phyloP scores from a whole-genome alignment of 371 early-diverging fungal species.

The Mucor lusitanicus region DNA sequence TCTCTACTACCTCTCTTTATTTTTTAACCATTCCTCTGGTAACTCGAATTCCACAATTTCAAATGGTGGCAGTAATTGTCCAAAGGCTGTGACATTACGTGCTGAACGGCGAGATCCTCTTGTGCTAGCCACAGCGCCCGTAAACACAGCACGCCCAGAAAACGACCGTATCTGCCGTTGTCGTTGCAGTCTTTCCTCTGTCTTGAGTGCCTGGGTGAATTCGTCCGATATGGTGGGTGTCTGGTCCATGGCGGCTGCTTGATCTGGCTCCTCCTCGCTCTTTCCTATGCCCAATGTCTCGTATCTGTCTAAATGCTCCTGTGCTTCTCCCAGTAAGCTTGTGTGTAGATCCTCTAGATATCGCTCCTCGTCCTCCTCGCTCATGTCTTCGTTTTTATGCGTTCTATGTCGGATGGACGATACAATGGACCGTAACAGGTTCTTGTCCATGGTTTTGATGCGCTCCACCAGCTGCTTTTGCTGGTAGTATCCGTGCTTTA shows the following conservation, averaged over 20 bases:
- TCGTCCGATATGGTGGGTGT: background rate
- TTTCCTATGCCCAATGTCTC: conserved; percentile 52
- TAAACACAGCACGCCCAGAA: conserved; percentile 27
- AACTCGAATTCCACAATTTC: conserved; percentile 47
- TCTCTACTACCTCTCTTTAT: background rate
- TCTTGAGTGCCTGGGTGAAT: conserved; percentile 16
- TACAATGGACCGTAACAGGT: conserved; percentile 36
- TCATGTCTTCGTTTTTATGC: conserved; percentile 3
- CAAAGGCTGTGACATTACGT: conserved; percentile 51
- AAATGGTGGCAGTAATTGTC: conserved; percentile 50
- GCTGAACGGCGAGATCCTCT: conserved; percentile 30
- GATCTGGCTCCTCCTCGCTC: background rate
- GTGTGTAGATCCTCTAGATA: conserved; percentile 48
- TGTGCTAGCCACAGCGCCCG: conserved; percentile 16
- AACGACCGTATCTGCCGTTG: conserved; percentile 22
- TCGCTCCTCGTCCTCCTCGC: conserved; percentile 13
- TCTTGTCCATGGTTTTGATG: conserved; percentile 54
- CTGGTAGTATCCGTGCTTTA: conserved; percentile 65
- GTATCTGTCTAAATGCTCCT: conserved; percentile 52
- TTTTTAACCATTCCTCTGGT: conserved; percentile 13
- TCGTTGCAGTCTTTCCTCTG: conserved; percentile 13
- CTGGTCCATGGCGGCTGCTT: background rate
- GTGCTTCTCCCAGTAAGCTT: conserved; percentile 52
- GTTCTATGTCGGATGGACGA: conserved; percentile 42
- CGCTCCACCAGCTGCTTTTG: conserved; percentile 63